phyloP scores from a whole-genome alignment of 306 rosid genomes.

The Lathyrus aphaca region DNA sequence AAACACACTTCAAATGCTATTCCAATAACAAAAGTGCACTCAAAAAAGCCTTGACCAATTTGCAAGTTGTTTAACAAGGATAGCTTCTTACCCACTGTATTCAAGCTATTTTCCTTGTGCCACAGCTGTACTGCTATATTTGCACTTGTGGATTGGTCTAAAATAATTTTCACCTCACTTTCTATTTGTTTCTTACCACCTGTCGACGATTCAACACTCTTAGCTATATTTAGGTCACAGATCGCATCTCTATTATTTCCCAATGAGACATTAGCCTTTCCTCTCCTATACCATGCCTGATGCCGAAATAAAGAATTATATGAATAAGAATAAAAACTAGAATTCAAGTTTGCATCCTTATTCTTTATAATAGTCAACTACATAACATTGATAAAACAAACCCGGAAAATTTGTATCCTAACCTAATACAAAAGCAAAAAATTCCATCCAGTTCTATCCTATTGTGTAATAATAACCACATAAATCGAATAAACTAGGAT shows the following conservation, averaged over 20 bases:
- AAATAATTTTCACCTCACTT: slow-evolving; percentile 59
- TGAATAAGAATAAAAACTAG: slow-evolving; percentile 33
- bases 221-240: slow-evolving; percentile 69
- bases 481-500: slow-evolving; percentile 18
- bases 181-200: slow-evolving; percentile 75
- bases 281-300: slow-evolving; percentile 93
- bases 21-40: slow-evolving; percentile 27
- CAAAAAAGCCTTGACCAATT: slow-evolving; percentile 16
- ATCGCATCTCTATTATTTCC: slow-evolving; percentile 67
- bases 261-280: slow-evolving; percentile 66
- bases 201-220: slow-evolving; percentile 56
- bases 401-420: neutral
- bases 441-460: no score
- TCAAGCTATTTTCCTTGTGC: slow-evolving; percentile 43
- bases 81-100: slow-evolving; percentile 57
- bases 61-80: slow-evolving; percentile 34
- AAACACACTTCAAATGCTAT: slow-evolving; percentile 22
- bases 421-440: neutral
- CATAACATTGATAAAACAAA: slow-evolving; percentile 12
- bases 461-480: neutral
- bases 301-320: slow-evolving; percentile 7
- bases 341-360: slow-evolving; percentile 27
- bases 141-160: slow-evolving; percentile 42
- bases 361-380: slow-evolving; percentile 13
- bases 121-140: slow-evolving; percentile 42